phyloP scores from a whole-genome alignment of 2,329 filamentous ascomycete species.

The Neocatenulostroma microsporum region DNA sequence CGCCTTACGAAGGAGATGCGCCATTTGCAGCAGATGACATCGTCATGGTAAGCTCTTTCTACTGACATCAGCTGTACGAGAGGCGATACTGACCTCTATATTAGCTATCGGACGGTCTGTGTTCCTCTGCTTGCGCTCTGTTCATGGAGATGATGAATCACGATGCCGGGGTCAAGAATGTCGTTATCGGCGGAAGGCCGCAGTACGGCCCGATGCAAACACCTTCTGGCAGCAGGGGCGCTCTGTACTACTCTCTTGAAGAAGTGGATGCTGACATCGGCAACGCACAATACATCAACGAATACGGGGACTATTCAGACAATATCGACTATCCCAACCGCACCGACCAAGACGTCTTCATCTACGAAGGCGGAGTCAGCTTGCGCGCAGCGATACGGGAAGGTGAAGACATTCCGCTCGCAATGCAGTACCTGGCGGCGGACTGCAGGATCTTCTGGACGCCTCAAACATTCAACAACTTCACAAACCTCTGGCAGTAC shows the following conservation, averaged over 20 bases:
- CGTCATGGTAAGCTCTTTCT: no score
- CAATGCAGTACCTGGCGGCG: conserved; percentile 34
- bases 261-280: neutral
- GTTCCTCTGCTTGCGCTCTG: conserved; percentile 21
- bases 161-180: conserved; percentile 21
- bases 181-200: conserved; percentile 24
- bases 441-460: conserved; percentile 36
- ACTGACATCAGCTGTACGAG: no score
- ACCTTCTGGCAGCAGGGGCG: conserved; percentile 18
- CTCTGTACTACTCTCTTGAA: conserved; percentile 1
- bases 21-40: conserved; percentile 12
- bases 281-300: neutral
- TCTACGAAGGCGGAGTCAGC: conserved; percentile 26
- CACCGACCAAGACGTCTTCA: conserved; percentile 19
- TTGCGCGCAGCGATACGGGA: conserved; percentile 33
- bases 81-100: no score
- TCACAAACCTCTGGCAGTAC: conserved; percentile 31
- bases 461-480: conserved; percentile 30
- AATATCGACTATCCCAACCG: no score
- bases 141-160: conserved; percentile 26
- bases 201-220: conserved; percentile 23
- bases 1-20: no score
- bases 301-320: no score
- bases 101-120: conserved; percentile 25
- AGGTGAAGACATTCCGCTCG: conserved; percentile 26